Base-by-base conservation (phyloP, 768 basidiomycete genomes). In the Trametes cinnabarina region DNA sequence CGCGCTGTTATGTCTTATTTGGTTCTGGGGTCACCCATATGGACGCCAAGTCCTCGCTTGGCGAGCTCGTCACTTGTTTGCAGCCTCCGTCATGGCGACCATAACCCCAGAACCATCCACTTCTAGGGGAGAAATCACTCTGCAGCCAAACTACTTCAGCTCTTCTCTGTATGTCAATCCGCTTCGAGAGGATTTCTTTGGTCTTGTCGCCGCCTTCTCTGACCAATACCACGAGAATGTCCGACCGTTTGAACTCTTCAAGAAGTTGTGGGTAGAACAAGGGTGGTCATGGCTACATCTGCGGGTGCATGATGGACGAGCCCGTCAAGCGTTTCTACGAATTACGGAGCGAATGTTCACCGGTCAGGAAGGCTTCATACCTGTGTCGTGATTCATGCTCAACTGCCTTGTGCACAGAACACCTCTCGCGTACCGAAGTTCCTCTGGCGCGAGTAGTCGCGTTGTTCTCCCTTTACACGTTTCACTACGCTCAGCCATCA, bases 231-330 rank as follows among this genome's bases (percentile, higher is more conserved):
- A 72, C 0, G 64, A 67, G 35, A 66, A 68, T 7, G 54, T 61
- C 51, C 57, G 71, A 7, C 88, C 91, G 0, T 93, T 92, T 68
- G 63, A 74, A 3, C 74, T 85, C 19, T 94, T 92, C 82, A 92
- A 88, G 71, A 63, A 67, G 1, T 65, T 90, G 19, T 94, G 92
- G 91, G 69, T 67, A 11, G 72, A 73, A 5, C 78, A 81, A 58
- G 87, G 88, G 20, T 94, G 91, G 91, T 73, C 76, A 30, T 90
- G 83, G 82, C 70, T 90, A 42, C 89, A 92, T 66, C 80, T 93
- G 73, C 85, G 81, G 68, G 83, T 86, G 3, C 82, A 88, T 57
- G 90, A 93, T 64, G 72, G 77, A 41, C 79, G 87, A 47, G 75
- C 86, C 20, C 81, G 91, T 35, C 82, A 86, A 44, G 68, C 74